These are phyloP conservation scores for Ceratobasidium sp. DNA, from an alignment of 1,284 basidiomycete species.

Conservation along the genomic window DNA sequence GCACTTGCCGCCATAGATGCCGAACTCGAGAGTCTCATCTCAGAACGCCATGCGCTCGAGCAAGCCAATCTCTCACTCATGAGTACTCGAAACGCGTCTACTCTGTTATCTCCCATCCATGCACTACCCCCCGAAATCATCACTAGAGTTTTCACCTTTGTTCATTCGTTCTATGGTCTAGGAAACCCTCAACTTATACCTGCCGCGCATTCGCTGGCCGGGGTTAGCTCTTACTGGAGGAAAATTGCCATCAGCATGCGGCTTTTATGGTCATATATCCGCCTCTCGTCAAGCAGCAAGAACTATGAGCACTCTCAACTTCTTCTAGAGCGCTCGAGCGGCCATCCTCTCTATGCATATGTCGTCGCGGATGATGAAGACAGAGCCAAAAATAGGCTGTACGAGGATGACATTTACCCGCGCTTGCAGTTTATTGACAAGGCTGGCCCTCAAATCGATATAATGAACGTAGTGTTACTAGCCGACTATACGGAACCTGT, in stretches of 20 bases:
- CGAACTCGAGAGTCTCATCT: neutral
- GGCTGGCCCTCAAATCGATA: neutral
- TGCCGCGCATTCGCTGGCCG: neutral
- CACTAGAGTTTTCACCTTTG: neutral
- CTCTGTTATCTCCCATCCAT: neutral
- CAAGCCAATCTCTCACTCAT: neutral
- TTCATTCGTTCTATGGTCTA: neutral
- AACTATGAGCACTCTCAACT: neutral
- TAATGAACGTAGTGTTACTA: neutral
- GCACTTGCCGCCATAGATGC: neutral
- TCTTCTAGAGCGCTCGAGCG: neutral
- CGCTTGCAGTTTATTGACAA: neutral
- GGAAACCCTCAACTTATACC: neutral
- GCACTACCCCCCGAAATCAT: neutral
- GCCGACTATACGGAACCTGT: neutral
- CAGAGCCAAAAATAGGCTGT: neutral
- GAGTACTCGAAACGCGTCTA: neutral
- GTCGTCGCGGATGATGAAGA: neutral
- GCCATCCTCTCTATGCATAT: neutral
- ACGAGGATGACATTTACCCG: neutral
- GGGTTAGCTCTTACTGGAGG: conserved; percentile 3
- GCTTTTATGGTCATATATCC: neutral
- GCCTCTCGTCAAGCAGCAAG: neutral
- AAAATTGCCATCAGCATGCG: neutral
- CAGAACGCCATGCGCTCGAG: neutral